Conservation (phyloP, 176 grass and related monocot species). For the Lolium perenne region DNA sequence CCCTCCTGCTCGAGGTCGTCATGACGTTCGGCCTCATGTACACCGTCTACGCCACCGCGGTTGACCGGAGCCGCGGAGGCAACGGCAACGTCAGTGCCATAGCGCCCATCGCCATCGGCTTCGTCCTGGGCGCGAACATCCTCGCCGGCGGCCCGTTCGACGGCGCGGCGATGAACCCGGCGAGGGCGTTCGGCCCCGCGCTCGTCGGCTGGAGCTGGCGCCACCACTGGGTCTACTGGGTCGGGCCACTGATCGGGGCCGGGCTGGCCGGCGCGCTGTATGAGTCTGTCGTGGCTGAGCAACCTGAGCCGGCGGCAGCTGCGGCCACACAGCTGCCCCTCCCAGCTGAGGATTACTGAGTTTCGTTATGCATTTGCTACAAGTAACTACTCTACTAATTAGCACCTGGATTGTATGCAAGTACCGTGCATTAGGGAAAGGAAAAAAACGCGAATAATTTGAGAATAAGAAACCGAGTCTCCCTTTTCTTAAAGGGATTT, state of each 20-base stretch:
- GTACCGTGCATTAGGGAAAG: neutral
- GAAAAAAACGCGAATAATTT: neutral
- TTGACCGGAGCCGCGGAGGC: slow-evolving; percentile 45
- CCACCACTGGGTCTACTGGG: slow-evolving; percentile 90
- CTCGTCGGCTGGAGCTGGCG: slow-evolving; percentile 83
- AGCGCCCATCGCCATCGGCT: slow-evolving; percentile 77
- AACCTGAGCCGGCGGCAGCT: slow-evolving; percentile 24
- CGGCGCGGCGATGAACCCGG: slow-evolving; percentile 89
- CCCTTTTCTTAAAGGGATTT: too few relatives aligned
- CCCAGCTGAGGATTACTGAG: slow-evolving; percentile 49
- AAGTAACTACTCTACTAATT: neutral
- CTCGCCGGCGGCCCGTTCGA: slow-evolving; percentile 83
- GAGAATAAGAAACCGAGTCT: neutral
- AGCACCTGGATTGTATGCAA: neutral
- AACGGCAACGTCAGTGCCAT: slow-evolving; percentile 38
- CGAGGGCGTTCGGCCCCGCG: slow-evolving; percentile 76
- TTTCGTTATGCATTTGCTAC: neutral
- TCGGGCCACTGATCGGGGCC: slow-evolving; percentile 73
- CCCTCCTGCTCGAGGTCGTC: slow-evolving; percentile 71
- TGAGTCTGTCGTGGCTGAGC: slow-evolving; percentile 68
- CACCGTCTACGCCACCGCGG: slow-evolving; percentile 74
- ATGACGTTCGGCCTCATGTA: slow-evolving; percentile 86
- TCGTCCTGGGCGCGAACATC: slow-evolving; percentile 76
- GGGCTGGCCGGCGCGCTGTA: slow-evolving; percentile 62
- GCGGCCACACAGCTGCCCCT: neutral